phyloP scores from a whole-genome alignment of 2,329 filamentous ascomycete genomes.

The Exophiala viscosa region DNA sequence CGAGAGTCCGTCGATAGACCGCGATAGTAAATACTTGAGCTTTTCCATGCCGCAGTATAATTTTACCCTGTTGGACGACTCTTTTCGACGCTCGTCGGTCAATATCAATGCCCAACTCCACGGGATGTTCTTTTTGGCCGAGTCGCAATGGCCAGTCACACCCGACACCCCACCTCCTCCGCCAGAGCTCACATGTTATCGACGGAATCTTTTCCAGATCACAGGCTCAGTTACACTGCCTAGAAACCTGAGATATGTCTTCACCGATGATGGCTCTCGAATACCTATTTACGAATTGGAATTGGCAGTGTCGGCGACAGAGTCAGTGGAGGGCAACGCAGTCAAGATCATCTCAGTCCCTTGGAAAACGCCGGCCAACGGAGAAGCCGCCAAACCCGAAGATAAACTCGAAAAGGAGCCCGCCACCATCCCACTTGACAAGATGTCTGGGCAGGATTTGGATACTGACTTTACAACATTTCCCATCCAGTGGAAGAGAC shows the following conservation, averaged over 20 bases:
- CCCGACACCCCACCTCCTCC: slow-evolving; percentile 50
- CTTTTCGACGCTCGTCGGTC: slow-evolving; percentile 53
- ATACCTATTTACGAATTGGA: slow-evolving; percentile 80
- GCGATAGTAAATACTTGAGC: slow-evolving; percentile 68
- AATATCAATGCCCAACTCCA: slow-evolving; percentile 61
- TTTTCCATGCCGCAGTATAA: slow-evolving; percentile 64
- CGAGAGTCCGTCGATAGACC: slow-evolving; percentile 58
- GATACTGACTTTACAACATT: slow-evolving; percentile 86
- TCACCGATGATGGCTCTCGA: slow-evolving; percentile 79
- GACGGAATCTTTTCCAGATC: slow-evolving; percentile 92
- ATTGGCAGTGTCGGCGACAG: slow-evolving; percentile 83
- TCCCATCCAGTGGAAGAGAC: slow-evolving; percentile 86
- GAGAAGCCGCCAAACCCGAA: slow-evolving; percentile 51
- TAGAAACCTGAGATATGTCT: slow-evolving; percentile 70
- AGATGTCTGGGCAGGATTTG: slow-evolving; percentile 61
- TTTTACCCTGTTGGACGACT: slow-evolving; percentile 59
- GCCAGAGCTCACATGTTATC: slow-evolving; percentile 90
- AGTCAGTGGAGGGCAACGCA: slow-evolving; percentile 87
- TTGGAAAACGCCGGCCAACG: slow-evolving; percentile 89
- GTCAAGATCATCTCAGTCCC: slow-evolving; percentile 95
- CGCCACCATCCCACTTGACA: slow-evolving; percentile 69
- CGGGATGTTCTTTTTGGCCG: slow-evolving; percentile 67
- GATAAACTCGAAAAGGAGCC: slow-evolving; percentile 80
- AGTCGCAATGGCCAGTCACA: slow-evolving; percentile 59
- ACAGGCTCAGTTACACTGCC: slow-evolving; percentile 83